Evolutionary conservation across 345 rosid species (phyloP).

Genomic region (Punica granatum): DNA sequence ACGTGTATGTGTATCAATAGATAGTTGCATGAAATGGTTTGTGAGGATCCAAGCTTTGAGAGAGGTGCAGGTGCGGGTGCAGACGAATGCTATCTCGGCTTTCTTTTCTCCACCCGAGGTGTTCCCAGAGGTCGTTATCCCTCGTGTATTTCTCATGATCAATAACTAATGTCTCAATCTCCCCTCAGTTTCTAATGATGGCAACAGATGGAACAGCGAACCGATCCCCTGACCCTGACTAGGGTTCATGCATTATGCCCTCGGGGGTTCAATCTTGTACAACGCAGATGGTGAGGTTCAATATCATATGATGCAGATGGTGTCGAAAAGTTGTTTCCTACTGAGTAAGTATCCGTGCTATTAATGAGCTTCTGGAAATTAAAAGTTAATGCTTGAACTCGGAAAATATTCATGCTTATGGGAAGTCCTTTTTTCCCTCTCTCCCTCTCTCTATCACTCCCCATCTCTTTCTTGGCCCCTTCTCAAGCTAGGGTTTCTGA

Average conservation of each 20-base stretch:
- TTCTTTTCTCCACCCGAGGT: neutral
- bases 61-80: constrained; percentile 25
- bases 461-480: neutral
- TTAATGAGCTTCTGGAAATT: no score
- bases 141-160: neutral
- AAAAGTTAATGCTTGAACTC: no score
- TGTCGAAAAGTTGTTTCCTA: no score
- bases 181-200: neutral
- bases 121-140: neutral
- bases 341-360: no score
- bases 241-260: neutral
- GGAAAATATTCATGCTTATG: no score
- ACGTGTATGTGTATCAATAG: neutral
- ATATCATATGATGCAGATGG: no score
- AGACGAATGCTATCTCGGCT: constrained; percentile 22
- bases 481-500: neutral
- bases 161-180: neutral
- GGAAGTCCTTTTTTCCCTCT: neutral
- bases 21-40: neutral
- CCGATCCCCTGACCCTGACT: neutral
- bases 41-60: constrained; percentile 3
- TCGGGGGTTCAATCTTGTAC: neutral
- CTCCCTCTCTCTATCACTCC: no score
- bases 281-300: no score
- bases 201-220: neutral